Evolutionary conservation across 495 filamentous ascomycete species (phyloP), one percentile per base, ranked within the genome.

Genomic region (Acidomyces sp.): DNA sequence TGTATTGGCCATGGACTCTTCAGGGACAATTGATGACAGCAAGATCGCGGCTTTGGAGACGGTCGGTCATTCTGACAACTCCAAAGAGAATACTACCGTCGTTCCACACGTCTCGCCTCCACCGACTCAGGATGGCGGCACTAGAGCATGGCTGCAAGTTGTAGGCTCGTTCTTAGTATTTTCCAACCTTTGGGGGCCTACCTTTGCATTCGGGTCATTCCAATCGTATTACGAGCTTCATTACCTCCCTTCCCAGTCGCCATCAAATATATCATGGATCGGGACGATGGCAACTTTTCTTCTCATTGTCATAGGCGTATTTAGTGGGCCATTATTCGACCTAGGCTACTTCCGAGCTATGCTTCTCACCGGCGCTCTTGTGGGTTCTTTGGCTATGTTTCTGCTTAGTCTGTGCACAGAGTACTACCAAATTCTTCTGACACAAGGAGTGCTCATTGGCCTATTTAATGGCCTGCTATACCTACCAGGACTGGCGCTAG

Each of bases 341-440:
- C 67, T 66, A 0, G 77, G 78, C 1, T 68, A 68, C 38, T 87
- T 84, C 59, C 63, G 71, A 11, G 48, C 58, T 18, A 69, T 69
- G 2, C 65, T 82, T 34, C 37, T 68, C 0, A 25, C 58, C 4
- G 82, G 82, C 5, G 68, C 70, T 0, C 37, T 69, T 0, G 53
- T 90, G 34, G 65, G 75, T 44, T 35, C 77, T 3, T 52, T 85
- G 16, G 75, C 79, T 32, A 74, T 86, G 37, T 88, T 93, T 60
- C 70, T 75, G 50, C 78, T 81, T 2, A 77, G 75, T 1, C 56
- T 76, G 3, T 73, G 72, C 21, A 78, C 69, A 2, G 47, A 62
- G 30, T 82, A 81, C 56, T 90, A 76, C 74, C 85, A 92, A 45
- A 54, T 93, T 0, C 73, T 95, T 43, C 69, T 95, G 0, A 69